A percentile compares a stretch with the other conserved stretches of the same genome.
phyloP scores from a whole-genome alignment of 2,329 filamentous ascomycete genomes.

The Cercospora sp. region DNA sequence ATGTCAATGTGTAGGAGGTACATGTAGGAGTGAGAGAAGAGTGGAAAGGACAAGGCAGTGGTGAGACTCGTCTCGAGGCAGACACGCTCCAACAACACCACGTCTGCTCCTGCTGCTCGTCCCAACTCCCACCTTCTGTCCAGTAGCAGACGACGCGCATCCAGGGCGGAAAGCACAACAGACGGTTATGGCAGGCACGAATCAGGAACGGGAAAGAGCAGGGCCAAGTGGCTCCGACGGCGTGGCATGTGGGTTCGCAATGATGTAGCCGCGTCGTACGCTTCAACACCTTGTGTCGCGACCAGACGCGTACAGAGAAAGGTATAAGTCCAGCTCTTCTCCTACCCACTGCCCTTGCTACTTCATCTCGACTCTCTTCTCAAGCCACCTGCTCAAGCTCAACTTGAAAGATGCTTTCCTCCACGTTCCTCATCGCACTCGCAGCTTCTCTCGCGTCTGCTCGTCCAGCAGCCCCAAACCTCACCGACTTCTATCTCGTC shows the following conservation, averaged over 20 bases:
- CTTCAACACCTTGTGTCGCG: not conserved
- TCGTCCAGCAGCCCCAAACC: constrained; percentile 12
- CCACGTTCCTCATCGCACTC: constrained; percentile 11
- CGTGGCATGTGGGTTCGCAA: constrained; percentile 1
- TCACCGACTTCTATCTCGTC: constrained; percentile 43
- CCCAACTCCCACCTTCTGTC: no score
- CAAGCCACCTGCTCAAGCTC: not conserved
- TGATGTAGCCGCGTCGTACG: not conserved
- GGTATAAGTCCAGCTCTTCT: not conserved
- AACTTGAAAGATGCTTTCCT: constrained; percentile 12
- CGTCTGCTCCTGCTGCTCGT: not conserved
- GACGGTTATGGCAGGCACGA: no score
- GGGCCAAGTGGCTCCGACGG: not conserved
- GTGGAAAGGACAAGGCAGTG: not conserved
- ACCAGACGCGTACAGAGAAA: not conserved
- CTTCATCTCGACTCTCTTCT: not conserved
- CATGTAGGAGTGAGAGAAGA: not conserved
- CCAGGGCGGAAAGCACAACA: not conserved
- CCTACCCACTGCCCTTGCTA: not conserved
- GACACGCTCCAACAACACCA: not conserved
- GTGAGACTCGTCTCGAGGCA: not conserved
- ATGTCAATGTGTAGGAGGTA: not conserved
- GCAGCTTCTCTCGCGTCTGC: constrained; percentile 17
- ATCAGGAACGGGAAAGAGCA: not conserved
- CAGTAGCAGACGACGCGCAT: not conserved